These are phyloP conservation scores for Pythium guiyangense DNA, from an alignment of 352 stramenopile species.

Conservation along the genomic window DNA sequence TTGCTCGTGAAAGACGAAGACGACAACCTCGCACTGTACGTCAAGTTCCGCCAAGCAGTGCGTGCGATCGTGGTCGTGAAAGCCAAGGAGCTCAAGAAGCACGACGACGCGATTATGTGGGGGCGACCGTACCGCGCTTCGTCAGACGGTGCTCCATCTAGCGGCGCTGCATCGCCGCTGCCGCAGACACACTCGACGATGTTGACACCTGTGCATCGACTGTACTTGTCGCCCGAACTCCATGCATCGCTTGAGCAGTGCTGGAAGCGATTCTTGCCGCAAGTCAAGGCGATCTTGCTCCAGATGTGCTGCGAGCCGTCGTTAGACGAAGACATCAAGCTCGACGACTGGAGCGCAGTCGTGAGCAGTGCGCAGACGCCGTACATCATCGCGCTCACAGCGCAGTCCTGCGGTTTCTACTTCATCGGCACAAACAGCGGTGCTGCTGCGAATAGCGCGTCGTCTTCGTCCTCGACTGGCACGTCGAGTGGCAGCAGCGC, in stretches of 20 bases:
- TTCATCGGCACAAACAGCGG: conserved; percentile 25
- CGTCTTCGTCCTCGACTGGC: not conserved
- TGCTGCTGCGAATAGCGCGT: not conserved
- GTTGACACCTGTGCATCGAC: conserved; percentile 42
- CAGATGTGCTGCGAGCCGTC: conserved; percentile 48
- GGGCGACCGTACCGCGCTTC: conserved; percentile 8
- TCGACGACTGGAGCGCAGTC: conserved; percentile 36
- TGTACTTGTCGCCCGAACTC: conserved; percentile 21
- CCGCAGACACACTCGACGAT: conserved; percentile 25
- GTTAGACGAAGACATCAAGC: conserved; percentile 35
- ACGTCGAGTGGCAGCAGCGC: not conserved
- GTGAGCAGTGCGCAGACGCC: conserved; percentile 15
- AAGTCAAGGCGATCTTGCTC: conserved; percentile 53
- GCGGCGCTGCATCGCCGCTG: not conserved
- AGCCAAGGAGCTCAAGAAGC: conserved; percentile 40
- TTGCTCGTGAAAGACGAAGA: conserved; percentile 42
- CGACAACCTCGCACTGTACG: conserved; percentile 30
- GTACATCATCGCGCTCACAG: conserved; percentile 34
- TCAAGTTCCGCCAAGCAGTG: conserved; percentile 53
- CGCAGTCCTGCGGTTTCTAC: conserved; percentile 45
- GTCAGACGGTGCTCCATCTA: too few species aligned
- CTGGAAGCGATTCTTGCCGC: conserved; percentile 51
- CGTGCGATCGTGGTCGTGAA: conserved; percentile 40
- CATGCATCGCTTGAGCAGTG: conserved; percentile 43
- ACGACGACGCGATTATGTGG: conserved; percentile 33